Percentiles rank a stretch among this genome's conserved stretches.
phyloP scores from a whole-genome alignment of 805 yeast genomes.

The Saccharomycopsis synnaedendra region DNA sequence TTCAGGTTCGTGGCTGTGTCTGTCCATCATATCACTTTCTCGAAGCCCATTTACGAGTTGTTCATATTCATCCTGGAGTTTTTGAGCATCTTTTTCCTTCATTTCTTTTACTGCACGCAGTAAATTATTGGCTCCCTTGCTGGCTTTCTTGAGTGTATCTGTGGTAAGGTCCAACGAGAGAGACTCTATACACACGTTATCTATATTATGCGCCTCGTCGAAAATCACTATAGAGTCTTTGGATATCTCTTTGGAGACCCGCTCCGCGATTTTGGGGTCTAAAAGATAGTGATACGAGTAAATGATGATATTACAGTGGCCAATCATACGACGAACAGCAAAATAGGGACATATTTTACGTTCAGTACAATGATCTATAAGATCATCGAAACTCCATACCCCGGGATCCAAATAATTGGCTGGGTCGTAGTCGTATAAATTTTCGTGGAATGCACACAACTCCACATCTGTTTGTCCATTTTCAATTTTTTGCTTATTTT shows the following conservation, averaged over 20 bases:
- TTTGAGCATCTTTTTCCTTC: slow-evolving; percentile 70
- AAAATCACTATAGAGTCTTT: slow-evolving; percentile 90
- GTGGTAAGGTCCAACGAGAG: slow-evolving; percentile 85
- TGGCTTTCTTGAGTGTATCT: slow-evolving; percentile 75
- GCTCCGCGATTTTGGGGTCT: slow-evolving; percentile 94
- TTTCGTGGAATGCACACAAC: slow-evolving; percentile 86
- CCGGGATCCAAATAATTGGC: slow-evolving; percentile 86
- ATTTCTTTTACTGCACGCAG: slow-evolving; percentile 78
- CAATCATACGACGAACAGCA: slow-evolving; percentile 95
- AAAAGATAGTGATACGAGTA: slow-evolving; percentile 92
- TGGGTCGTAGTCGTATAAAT: slow-evolving; percentile 75
- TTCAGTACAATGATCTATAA: slow-evolving; percentile 64
- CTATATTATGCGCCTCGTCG: slow-evolving; percentile 98
- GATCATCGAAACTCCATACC: slow-evolving; percentile 84
- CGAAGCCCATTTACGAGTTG: slow-evolving; percentile 82
- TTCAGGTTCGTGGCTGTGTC: slow-evolving; percentile 31
- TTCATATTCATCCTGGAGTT: slow-evolving; percentile 83
- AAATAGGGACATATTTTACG: slow-evolving; percentile 91
- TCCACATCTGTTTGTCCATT: slow-evolving; percentile 44
- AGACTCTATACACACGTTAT: slow-evolving; percentile 96
- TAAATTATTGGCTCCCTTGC: slow-evolving; percentile 74
- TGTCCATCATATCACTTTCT: slow-evolving; percentile 60
- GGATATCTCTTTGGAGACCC: slow-evolving; percentile 86
- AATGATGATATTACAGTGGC: slow-evolving; percentile 85
- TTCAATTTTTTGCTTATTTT: slow-evolving; percentile 56